Evolutionary conservation across 1,284 basidiomycete species (phyloP).

Genomic region (Cryptococcus sp.): DNA sequence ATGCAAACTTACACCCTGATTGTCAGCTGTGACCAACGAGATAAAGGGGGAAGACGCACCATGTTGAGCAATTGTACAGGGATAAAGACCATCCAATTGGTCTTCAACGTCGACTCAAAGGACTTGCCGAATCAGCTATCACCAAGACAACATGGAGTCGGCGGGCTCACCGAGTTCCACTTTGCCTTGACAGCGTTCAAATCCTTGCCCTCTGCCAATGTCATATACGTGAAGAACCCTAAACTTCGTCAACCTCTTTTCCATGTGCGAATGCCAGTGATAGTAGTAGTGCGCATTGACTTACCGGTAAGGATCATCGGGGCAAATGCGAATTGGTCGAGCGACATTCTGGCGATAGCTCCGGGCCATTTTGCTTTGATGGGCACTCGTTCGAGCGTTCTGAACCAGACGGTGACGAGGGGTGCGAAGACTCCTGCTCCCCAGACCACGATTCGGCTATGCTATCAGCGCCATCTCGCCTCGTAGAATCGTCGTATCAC

Average conservation of each 20-base stretch:
- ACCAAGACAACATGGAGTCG: neutral
- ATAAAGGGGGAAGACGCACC: conserved; percentile 18
- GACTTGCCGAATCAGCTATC: conserved; percentile 13
- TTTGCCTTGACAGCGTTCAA: conserved; percentile 43
- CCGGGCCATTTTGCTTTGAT: conserved; percentile 31
- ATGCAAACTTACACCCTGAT: conserved; percentile 19
- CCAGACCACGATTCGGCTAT: conserved; percentile 46
- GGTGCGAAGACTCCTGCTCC: conserved; percentile 48
- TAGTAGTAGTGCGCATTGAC: no score
- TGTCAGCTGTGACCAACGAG: neutral
- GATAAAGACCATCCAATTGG: conserved; percentile 46
- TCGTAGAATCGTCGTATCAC: no score
- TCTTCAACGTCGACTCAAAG: conserved; percentile 38
- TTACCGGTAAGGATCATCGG: conserved; percentile 42
- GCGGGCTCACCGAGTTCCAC: conserved; percentile 30
- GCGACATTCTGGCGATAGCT: conserved; percentile 37
- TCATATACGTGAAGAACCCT: conserved; percentile 50
- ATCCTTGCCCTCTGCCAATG: conserved; percentile 47
- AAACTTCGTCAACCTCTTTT: no score
- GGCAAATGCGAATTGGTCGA: conserved; percentile 49
- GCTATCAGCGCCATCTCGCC: neutral
- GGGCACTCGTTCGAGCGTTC: conserved; percentile 36
- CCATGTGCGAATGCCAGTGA: no score
- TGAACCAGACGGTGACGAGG: conserved; percentile 45
- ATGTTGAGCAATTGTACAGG: conserved; percentile 49